phyloP scores from a whole-genome alignment of 768 basidiomycete species.

The Calocera cornea region DNA sequence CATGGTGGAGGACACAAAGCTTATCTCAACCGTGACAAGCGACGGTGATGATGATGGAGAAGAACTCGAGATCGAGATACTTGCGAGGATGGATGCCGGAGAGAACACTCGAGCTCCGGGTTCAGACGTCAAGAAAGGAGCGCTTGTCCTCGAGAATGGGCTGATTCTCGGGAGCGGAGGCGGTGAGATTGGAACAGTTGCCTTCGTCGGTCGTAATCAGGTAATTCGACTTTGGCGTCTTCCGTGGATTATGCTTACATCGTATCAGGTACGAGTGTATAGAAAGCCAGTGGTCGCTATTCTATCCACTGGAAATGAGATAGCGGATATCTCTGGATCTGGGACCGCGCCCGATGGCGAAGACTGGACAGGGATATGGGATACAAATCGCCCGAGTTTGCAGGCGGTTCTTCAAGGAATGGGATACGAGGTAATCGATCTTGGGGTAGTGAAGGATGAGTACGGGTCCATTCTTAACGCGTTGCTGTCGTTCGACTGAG shows the following conservation, averaged over 20 bases:
- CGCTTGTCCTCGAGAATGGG: conserved; percentile 44
- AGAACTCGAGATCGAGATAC: conserved; percentile 55
- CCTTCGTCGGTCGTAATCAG: conserved; percentile 61
- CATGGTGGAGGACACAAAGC: conserved; percentile 85
- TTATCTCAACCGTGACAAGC: conserved; percentile 37
- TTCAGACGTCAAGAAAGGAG: conserved; percentile 57
- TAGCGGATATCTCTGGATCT: conserved; percentile 38
- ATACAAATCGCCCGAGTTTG: conserved; percentile 76
- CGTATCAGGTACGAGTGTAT: conserved; percentile 47
- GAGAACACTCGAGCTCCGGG: conserved; percentile 67
- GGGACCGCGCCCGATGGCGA: conserved; percentile 7
- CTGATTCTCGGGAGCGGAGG: conserved; percentile 50
- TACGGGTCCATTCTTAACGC: conserved; percentile 23
- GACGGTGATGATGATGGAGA: conserved; percentile 33
- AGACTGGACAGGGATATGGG: conserved; percentile 62
- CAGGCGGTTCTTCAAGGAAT: conserved; percentile 52
- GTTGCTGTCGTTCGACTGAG: not conserved
- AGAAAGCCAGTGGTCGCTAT: conserved; percentile 65
- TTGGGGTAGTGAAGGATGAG: conserved; percentile 70
- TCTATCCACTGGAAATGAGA: conserved; percentile 77
- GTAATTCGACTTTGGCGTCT: conserved; percentile 26
- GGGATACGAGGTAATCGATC: conserved; percentile 64
- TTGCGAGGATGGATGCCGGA: conserved; percentile 43
- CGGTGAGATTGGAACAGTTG: conserved; percentile 71
- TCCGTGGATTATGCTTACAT: not conserved